phyloP scores from a whole-genome alignment of 176 grass and related monocot genomes.

The Neostapfia colusana region DNA sequence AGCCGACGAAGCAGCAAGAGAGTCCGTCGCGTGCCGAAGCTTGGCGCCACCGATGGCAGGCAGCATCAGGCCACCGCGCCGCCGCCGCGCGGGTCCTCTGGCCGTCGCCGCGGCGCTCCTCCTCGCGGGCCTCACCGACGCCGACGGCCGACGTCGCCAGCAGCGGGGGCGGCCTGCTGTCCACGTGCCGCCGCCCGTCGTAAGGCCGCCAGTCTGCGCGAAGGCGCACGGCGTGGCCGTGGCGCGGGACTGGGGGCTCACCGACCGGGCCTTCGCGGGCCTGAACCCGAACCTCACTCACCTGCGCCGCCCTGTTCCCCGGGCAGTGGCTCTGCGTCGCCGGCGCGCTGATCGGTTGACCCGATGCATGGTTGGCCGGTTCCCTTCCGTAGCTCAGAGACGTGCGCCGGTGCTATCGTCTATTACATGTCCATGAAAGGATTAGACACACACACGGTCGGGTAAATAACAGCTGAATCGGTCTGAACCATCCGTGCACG shows the following conservation, averaged over 20 bases:
- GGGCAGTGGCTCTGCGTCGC: not conserved
- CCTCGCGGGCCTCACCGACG: not conserved
- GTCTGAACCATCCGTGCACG: no score
- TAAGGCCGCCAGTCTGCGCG: not conserved
- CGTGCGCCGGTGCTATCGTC: no score
- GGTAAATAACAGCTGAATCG: no score
- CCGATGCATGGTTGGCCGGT: no score
- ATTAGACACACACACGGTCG: no score
- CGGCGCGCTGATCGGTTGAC: not conserved
- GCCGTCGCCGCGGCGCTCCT: not conserved
- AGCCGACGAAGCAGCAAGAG: no score
- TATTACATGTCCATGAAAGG: no score
- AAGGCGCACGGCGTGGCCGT: not conserved
- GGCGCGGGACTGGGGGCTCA: not conserved
- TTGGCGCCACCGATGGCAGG: not conserved
- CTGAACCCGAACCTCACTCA: conserved; percentile 17
- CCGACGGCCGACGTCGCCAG: not conserved
- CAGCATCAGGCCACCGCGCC: not conserved
- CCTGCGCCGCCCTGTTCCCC: not conserved
- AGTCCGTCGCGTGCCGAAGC: not conserved
- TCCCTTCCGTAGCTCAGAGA: no score
- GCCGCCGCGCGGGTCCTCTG: not conserved
- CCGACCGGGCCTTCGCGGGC: not conserved
- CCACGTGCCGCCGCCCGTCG: not conserved
- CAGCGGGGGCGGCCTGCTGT: no score